Conservation (phyloP, 805 yeast genomes). For the Helenozyma baotianmanensis region DNA sequence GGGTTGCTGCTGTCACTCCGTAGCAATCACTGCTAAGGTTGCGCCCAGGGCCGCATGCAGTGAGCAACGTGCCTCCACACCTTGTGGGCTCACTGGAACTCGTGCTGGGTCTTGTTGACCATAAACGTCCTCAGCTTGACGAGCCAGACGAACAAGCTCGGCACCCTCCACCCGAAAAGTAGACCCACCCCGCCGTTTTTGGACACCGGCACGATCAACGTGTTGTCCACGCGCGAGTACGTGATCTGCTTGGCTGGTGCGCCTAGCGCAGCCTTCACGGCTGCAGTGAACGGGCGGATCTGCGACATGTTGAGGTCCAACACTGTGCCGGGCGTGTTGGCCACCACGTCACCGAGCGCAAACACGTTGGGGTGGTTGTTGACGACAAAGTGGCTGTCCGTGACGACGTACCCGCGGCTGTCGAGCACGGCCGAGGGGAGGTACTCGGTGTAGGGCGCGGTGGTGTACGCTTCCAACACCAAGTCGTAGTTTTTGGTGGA, state of each 20-base stretch:
- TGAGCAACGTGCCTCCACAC: too few relatives aligned
- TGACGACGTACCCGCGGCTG: conserved; percentile 23
- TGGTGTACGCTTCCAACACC: conserved; percentile 23
- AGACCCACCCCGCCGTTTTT: conserved; percentile 34
- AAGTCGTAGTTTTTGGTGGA: conserved; percentile 21
- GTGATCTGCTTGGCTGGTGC: neutral
- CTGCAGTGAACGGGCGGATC: conserved; percentile 9
- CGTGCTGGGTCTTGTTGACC: conserved; percentile 17
- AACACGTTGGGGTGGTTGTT: conserved; percentile 22
- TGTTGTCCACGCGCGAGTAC: conserved; percentile 7
- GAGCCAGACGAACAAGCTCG: conserved; percentile 24
- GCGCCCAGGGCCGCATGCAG: too few relatives aligned
- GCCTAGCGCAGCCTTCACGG: conserved; percentile 5
- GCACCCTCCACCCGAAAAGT: conserved; percentile 24
- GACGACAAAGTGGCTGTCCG: conserved; percentile 24
- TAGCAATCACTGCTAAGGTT: too few relatives aligned
- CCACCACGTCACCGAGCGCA: conserved; percentile 33
- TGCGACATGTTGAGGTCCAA: conserved; percentile 26
- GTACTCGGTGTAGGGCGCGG: conserved; percentile 31
- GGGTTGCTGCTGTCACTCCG: too few relatives aligned
- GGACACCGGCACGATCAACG: conserved; percentile 29
- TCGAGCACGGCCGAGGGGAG: conserved; percentile 22
- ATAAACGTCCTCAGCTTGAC: conserved; percentile 26
- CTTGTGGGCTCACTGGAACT: too few relatives aligned
- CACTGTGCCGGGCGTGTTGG: conserved; percentile 18